phyloP scores from a whole-genome alignment of 1,284 basidiomycete species.

The Heterobasidion parviporum region DNA sequence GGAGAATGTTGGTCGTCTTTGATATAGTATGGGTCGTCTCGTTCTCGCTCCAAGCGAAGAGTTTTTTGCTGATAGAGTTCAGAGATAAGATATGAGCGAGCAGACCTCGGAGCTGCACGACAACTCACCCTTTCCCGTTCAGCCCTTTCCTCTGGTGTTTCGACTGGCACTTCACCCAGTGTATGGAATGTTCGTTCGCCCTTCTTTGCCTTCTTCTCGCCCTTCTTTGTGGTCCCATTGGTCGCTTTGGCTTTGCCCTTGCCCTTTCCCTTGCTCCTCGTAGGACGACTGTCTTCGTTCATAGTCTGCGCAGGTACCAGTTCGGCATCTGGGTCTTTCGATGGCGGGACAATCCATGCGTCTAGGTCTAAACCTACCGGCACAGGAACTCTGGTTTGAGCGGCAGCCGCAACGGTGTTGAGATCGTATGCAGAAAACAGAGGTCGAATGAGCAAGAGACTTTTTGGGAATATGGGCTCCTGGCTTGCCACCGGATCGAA shows the following conservation, averaged over 20 bases:
- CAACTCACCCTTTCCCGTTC: constrained; percentile 52
- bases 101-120: background rate
- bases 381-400: constrained; percentile 74
- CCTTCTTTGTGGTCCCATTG: constrained; percentile 16
- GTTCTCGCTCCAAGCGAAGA: constrained; percentile 63
- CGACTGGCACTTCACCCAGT: constrained; percentile 29
- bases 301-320: constrained; percentile 21
- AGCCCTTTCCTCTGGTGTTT: constrained; percentile 48
- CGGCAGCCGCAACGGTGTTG: constrained; percentile 74
- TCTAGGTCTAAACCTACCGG: constrained; percentile 87
- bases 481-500: constrained; percentile 25
- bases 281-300: constrained; percentile 18
- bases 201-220: constrained; percentile 37
- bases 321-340: constrained; percentile 27
- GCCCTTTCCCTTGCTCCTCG: constrained; percentile 41
- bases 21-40: constrained; percentile 87
- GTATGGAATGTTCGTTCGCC: constrained; percentile 19
- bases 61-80: constrained; percentile 52
- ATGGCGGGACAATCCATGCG: constrained; percentile 70
- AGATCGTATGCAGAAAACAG: constrained; percentile 79
- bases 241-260: constrained; percentile 28
- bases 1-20: constrained; percentile 33
- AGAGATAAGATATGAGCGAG: background rate
- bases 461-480: constrained; percentile 73
- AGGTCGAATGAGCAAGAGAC: constrained; percentile 80